Conservation (phyloP, 2,329 filamentous ascomycete genomes). For the Biscogniauxia marginata region DNA sequence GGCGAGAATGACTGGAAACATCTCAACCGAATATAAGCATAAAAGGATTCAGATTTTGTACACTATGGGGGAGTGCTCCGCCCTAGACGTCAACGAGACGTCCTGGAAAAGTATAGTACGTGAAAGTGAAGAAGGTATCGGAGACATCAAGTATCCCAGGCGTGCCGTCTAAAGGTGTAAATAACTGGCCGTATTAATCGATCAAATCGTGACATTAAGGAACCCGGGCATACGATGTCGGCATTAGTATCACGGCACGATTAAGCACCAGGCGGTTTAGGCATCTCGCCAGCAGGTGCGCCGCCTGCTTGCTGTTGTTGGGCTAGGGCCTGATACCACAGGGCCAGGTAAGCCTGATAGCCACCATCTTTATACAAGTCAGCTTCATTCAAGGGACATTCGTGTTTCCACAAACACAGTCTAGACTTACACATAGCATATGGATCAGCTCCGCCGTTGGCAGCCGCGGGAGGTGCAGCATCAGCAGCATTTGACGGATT, state of each 20-base stretch:
- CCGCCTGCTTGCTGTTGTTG: constrained; percentile 46
- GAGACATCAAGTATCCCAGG: background rate
- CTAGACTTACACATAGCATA: constrained; percentile 69
- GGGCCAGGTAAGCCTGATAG: constrained; percentile 74
- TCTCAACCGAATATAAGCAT: background rate
- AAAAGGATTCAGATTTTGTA: background rate
- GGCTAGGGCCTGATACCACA: constrained; percentile 74
- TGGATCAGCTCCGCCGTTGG: constrained; percentile 58
- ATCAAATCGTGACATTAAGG: background rate
- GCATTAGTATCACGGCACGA: background rate
- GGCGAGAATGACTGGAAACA: background rate
- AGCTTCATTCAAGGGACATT: constrained; percentile 16
- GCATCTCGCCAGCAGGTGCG: constrained; percentile 34
- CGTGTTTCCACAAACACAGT: background rate
- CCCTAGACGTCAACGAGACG: background rate
- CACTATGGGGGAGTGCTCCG: background rate
- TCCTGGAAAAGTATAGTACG: background rate
- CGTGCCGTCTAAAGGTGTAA: background rate
- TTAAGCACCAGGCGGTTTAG: constrained; percentile 40
- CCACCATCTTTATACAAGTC: constrained; percentile 62
- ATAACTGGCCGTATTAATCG: background rate
- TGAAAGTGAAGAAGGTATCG: background rate
- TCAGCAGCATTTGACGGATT: constrained; percentile 42
- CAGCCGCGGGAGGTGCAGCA: constrained; percentile 38
- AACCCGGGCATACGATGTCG: background rate